Evolutionary conservation across 345 rosid species (phyloP).

Genomic region (Gossypium ekmanianum): DNA sequence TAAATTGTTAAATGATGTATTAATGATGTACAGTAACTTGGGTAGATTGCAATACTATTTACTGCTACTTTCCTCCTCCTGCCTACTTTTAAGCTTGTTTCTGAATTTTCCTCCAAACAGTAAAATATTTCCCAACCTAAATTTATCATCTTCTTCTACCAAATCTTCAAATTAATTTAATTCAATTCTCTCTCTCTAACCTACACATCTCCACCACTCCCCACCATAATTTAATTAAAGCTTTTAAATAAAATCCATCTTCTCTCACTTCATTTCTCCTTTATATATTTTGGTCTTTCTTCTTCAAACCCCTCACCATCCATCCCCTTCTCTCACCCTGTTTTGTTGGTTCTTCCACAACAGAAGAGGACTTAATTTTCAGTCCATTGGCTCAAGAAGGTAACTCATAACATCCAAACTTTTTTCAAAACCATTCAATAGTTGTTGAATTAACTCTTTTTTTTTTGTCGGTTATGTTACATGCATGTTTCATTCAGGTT

Average conservation of each 20-base stretch:
- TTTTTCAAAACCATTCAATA: background rate
- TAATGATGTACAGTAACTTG: background rate
- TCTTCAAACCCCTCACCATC: conserved; percentile 6
- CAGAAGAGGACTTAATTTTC: background rate
- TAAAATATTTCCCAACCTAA: conserved; percentile 52
- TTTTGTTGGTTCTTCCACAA: conserved; percentile 10
- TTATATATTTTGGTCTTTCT: conserved; percentile 33
- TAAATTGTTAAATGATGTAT: background rate
- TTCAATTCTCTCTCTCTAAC: conserved; percentile 30
- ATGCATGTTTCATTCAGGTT: background rate
- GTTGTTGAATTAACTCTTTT: background rate
- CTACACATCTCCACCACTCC: conserved; percentile 50
- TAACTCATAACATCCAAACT: background rate
- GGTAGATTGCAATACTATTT: conserved; percentile 33
- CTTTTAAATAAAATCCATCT: conserved; percentile 54
- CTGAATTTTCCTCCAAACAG: conserved; percentile 18
- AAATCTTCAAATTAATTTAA: conserved; percentile 42
- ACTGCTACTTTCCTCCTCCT: conserved; percentile 31
- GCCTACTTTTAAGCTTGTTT: conserved; percentile 36
- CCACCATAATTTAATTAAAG: conserved; percentile 58
- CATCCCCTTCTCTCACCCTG: background rate
- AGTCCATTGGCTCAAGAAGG: conserved; percentile 10
- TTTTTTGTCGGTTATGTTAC: background rate
- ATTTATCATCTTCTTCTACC: conserved; percentile 55
- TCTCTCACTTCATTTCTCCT: conserved; percentile 31